Evolutionary conservation across 768 basidiomycete genomes (phyloP).

Genomic region (Suillus paluster): DNA sequence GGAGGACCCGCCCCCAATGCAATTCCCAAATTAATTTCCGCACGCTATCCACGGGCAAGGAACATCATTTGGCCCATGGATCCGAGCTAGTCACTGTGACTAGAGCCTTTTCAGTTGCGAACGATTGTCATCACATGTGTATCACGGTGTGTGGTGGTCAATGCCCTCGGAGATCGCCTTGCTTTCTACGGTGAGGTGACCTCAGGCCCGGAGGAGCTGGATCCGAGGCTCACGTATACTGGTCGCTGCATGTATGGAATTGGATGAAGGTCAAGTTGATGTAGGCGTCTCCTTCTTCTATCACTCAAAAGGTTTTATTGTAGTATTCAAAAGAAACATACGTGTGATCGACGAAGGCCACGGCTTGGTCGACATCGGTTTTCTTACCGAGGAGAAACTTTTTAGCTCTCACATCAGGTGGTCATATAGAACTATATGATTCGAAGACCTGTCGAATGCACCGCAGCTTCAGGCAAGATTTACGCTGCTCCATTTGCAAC

Average conservation of each 20-base stretch:
- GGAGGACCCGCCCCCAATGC: too few species aligned
- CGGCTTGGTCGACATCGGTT: neutral
- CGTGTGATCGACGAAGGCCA: too few species aligned
- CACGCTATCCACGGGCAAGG: too few species aligned
- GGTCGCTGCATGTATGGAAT: neutral
- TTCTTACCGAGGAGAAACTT: neutral
- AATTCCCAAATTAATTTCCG: too few species aligned
- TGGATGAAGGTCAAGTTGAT: neutral
- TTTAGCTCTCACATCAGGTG: neutral
- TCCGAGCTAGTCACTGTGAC: too few species aligned
- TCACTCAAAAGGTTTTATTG: neutral
- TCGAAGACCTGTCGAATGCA: neutral
- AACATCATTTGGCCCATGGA: too few species aligned
- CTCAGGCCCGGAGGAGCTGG: too few species aligned
- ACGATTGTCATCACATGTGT: too few species aligned
- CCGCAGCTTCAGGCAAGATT: neutral
- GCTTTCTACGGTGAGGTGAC: neutral
- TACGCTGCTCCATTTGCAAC: neutral
- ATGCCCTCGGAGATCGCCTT: neutral
- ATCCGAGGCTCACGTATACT: too few species aligned
- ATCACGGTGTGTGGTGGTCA: too few species aligned
- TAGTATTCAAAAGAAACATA: too few species aligned
- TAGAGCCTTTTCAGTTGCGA: too few species aligned
- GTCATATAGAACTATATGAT: neutral
- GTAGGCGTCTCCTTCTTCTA: neutral